Percentiles rank a stretch among this genome's conserved stretches.
Conservation (phyloP, 768 basidiomycete species). For the Leucogyrophana mollusca region DNA sequence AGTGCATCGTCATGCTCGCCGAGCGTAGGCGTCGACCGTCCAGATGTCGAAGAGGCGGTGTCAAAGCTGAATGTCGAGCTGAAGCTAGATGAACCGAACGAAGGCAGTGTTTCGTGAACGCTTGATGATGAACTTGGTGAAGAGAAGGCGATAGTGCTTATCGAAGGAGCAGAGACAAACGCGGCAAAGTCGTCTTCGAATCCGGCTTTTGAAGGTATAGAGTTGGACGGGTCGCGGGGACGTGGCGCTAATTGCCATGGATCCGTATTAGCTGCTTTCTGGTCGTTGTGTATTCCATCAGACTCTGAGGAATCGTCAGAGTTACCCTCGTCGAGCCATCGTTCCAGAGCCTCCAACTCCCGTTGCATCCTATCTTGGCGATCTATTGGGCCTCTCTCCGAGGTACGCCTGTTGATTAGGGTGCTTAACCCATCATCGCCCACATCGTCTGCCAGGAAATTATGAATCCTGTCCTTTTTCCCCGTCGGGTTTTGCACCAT, state of each 20-base stretch:
- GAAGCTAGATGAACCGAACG: conserved; percentile 18
- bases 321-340: conserved; percentile 55
- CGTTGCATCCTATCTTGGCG: conserved; percentile 35
- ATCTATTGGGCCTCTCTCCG: not conserved
- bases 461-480: not conserved
- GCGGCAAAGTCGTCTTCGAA: conserved; percentile 84
- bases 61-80: conserved; percentile 28
- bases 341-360: conserved; percentile 59
- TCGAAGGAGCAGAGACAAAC: conserved; percentile 61
- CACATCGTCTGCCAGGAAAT: not conserved
- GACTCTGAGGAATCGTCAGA: conserved; percentile 12
- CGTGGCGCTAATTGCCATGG: conserved; percentile 41
- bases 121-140: conserved; percentile 1
- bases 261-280: conserved; percentile 23
- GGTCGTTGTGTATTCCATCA: not conserved
- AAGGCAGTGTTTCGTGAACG: not conserved
- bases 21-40: conserved; percentile 21
- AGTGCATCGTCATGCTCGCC: conserved; percentile 18
- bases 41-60: conserved; percentile 14
- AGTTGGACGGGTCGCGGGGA: conserved; percentile 34
- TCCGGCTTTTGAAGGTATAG: conserved; percentile 20
- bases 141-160: not conserved
- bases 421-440: conserved; percentile 3
- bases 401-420: conserved; percentile 3
- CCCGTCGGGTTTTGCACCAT: conserved; percentile 45